Base-by-base conservation (phyloP, 345 rosid genomes). In the Dimocarpus longan region DNA sequence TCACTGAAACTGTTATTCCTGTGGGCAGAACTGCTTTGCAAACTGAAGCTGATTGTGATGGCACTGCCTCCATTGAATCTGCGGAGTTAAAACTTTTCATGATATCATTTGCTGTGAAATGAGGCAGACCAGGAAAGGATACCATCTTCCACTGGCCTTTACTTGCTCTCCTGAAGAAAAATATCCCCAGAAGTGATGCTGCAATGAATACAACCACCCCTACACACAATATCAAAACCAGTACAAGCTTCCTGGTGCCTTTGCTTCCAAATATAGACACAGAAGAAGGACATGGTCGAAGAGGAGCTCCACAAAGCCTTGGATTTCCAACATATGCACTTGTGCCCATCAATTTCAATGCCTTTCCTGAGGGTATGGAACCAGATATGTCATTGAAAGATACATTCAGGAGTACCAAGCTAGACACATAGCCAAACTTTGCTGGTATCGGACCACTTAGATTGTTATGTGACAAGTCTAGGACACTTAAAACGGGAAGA, bases 1-100 rank as follows among this genome's bases (percentile, higher is more conserved):
- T 89, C 80, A 92, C 92, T 15, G 81, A 81, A 60, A 93, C 98
- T 19, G 97, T 87, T 78, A 93, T 93, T 84, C 99, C 99, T 0
- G 99, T 93, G 0, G 98, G 99, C 50, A 93, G 76, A 75, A 90
- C 95, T 50, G 89, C 86, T 85, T 93, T 91, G 88, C 91, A 83
- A 78, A 84, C 84, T 26, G 91, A 82, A 79, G 83, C 78, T 60
- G 89, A 84, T 39, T 74, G 63, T 46, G 87, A 80, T 0, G 84
- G 85, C 69, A 46, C 78, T 71, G 52, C 52, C 37, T 90, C 91
- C 65, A 56, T 67, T 32, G 87, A 83, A 28, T 90, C 89, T 1
- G 88, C 71, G 7, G 90, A 81, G 76, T 63, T 82, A 32, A 92
- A 88, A 86, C 98, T 95, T 68, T 80, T 92, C 81, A 95, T 82